Evolutionary conservation across 768 basidiomycete genomes (phyloP).

Genomic region (Crassisporium funariophilum): DNA sequence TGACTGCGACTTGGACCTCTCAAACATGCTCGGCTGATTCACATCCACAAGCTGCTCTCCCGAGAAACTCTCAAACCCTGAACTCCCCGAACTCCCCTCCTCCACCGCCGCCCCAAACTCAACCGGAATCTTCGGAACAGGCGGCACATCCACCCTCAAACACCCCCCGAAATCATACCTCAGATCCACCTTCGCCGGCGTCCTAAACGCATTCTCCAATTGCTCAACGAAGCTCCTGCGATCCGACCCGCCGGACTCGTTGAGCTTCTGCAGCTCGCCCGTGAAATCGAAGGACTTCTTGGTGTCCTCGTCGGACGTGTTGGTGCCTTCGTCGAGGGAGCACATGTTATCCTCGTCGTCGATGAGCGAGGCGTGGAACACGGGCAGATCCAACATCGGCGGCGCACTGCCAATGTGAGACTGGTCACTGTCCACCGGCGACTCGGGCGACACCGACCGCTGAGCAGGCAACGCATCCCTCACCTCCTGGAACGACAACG

Average conservation of each 20-base stretch:
- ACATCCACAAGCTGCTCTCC: conserved; percentile 27
- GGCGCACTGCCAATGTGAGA: background rate
- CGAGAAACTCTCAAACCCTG: conserved; percentile 1
- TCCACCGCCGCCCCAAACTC: conserved; percentile 5
- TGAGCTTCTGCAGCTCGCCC: conserved; percentile 69
- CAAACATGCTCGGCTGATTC: conserved; percentile 29
- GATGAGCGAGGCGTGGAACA: conserved; percentile 36
- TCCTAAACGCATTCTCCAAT: conserved; percentile 77
- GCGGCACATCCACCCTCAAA: conserved; percentile 44
- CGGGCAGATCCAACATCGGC: conserved; percentile 9
- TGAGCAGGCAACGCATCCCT: background rate
- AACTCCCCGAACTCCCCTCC: conserved; percentile 1
- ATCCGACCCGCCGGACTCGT: conserved; percentile 70
- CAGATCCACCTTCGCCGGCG: conserved; percentile 70
- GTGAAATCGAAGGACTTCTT: conserved; percentile 87
- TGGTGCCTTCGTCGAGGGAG: conserved; percentile 43
- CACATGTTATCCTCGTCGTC: conserved; percentile 18
- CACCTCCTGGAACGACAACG: conserved; percentile 29
- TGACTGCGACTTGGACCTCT: conserved; percentile 19
- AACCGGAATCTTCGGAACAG: conserved; percentile 53
- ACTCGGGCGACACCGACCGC: background rate
- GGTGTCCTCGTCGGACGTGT: conserved; percentile 60
- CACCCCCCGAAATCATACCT: conserved; percentile 46
- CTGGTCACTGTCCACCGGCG: background rate
- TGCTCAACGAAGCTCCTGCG: conserved; percentile 80